These are phyloP conservation scores for Phytophthora ohioensis DNA, from an alignment of 352 stramenopile species.

Conservation along the genomic window DNA sequence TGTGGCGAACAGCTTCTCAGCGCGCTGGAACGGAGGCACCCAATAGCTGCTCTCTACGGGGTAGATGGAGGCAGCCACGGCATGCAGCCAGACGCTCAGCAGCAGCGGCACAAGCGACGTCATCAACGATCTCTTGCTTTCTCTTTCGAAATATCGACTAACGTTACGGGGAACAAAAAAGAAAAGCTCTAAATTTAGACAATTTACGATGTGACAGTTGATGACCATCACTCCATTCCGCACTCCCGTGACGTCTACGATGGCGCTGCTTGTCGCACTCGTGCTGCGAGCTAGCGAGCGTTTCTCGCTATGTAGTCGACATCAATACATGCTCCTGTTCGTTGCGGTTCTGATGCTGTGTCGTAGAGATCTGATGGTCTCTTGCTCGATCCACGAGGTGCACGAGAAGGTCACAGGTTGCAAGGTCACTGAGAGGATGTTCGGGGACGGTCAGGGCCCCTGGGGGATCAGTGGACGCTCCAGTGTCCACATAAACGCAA, in stretches of 20 bases:
- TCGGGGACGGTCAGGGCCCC: constrained; percentile 67
- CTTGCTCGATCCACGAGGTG: constrained; percentile 69
- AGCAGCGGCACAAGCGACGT: constrained; percentile 29
- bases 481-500: constrained; percentile 58
- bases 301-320: constrained; percentile 6
- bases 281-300: background rate
- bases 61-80: constrained; percentile 67
- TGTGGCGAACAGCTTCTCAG: constrained; percentile 88
- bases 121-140: constrained; percentile 23
- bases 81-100: constrained; percentile 18
- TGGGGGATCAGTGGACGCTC: constrained; percentile 59
- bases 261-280: constrained; percentile 10
- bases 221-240: constrained; percentile 37
- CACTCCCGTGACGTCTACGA: constrained; percentile 7
- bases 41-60: constrained; percentile 73
- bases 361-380: constrained; percentile 39
- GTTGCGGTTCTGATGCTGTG: constrained; percentile 41
- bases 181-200: background rate
- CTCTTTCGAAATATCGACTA: constrained; percentile 13
- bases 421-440: constrained; percentile 84
- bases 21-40: constrained; percentile 84
- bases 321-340: constrained; percentile 20
- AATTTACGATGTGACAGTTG: constrained; percentile 43
- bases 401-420: constrained; percentile 64
- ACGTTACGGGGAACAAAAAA: background rate